Evolutionary conservation across 1,284 basidiomycete genomes (phyloP).

Genomic region (Fomitopsis palustris): DNA sequence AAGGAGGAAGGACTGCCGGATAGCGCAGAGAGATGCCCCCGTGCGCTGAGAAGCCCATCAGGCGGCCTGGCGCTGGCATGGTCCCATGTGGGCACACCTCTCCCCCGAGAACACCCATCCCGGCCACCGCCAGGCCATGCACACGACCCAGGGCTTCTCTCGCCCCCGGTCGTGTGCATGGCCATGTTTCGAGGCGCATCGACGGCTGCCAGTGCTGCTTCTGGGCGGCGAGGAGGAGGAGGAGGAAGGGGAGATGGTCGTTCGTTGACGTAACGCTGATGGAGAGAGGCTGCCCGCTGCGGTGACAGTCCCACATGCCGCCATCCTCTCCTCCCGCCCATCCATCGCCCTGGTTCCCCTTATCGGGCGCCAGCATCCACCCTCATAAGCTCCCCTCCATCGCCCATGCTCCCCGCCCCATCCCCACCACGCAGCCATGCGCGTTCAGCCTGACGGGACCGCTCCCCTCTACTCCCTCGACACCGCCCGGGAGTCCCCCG

Average conservation of each 20-base stretch:
- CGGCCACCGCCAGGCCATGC: background rate
- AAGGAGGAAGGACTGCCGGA: no score
- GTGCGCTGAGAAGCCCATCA: background rate
- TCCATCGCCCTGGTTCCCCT: background rate
- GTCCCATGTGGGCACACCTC: background rate
- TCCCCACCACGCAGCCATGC: background rate
- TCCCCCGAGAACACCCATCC: background rate
- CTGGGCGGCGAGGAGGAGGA: background rate
- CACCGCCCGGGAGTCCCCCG: no score
- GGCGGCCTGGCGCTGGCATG: background rate
- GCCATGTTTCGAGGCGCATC: background rate
- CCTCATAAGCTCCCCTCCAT: background rate
- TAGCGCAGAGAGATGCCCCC: background rate
- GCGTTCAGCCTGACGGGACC: background rate
- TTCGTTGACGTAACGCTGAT: constrained; percentile 1
- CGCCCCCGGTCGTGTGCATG: background rate
- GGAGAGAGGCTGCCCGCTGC: background rate
- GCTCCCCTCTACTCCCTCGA: no score
- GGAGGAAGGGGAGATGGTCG: background rate
- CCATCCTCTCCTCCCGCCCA: background rate
- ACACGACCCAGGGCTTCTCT: background rate
- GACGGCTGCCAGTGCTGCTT: background rate
- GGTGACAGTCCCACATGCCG: background rate
- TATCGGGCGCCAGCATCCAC: background rate
- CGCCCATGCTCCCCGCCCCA: background rate